Evolutionary conservation across 176 grass and related monocot species (phyloP), one percentile per base, ranked within the genome.

Genomic region (Saccharum officinarum): DNA sequence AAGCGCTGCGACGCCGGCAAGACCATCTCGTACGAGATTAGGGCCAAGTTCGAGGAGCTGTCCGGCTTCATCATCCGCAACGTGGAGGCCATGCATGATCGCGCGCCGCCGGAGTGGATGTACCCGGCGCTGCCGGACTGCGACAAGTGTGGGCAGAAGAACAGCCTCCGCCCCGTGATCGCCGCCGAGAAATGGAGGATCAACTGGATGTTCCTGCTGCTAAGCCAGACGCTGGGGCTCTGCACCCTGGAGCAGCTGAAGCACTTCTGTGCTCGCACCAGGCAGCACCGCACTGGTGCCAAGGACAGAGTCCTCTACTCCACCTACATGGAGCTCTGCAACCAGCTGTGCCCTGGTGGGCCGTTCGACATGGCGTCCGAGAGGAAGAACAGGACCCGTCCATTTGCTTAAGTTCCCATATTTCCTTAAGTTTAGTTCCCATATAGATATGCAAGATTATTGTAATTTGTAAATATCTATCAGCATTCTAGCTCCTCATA

Each of bases 121-220:
- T 38, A 6, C 44, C 80, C 83, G 17, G 3, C 0, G 0, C 0
- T 89, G 3, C 80, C 57, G 2, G 87, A 89, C 33, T 97, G 92
- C 57, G 82, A 65, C 0, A 3, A 12, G 3, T 97, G 92, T 8
- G 44, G 67, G 7, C 76, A 84, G 71, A 28, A 8, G 4, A 49
- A 50, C 45, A 69, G 59, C 67, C 6, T 97, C 25, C 39, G 80
- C 0, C 92, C 90, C 0, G 64, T 92, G 23, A 83, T 97, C 33
- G 8, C 94, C 5, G 3, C 71, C 0, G 85, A 94, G 1, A 92
- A 92, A 25, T 69, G 80, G 7, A 10, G 36, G 6, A 92, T 97
- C 61, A 97, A 94, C 13, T 97, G 94, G 94, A 2, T 97, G 2
- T 97, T 97, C 12, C 5, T 97, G 72, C 38, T 97, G 45, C 87